Percentiles rank a stretch among this genome's conserved stretches.
These are phyloP conservation scores for Voacanga thouarsii DNA, from an alignment of 257 asterid genomes.

Conservation along the genomic window DNA sequence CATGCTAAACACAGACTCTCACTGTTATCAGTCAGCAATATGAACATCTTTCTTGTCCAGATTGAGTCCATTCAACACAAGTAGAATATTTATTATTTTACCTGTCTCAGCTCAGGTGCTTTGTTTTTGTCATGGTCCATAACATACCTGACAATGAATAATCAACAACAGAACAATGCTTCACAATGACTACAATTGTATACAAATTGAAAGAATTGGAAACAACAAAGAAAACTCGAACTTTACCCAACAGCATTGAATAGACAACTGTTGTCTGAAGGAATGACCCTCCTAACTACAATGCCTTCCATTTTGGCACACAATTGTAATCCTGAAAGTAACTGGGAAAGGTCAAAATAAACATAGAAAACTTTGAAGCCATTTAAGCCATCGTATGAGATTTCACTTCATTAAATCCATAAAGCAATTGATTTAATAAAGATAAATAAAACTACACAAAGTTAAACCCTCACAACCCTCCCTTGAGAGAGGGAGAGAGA, in stretches of 20 bases:
- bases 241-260: constrained; percentile 95
- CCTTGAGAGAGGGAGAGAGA: too few relatives aligned
- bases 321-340: constrained; percentile 10
- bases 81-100: constrained; percentile 17
- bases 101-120: constrained; percentile 94
- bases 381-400: not conserved
- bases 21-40: not conserved
- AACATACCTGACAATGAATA: constrained; percentile 57
- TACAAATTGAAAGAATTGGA: not conserved
- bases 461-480: not conserved
- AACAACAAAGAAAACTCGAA: constrained; percentile 10
- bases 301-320: constrained; percentile 55
- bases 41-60: not conserved
- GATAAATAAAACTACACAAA: not conserved
- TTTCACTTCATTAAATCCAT: too few relatives aligned
- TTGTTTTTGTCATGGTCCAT: constrained; percentile 85
- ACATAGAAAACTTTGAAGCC: not conserved
- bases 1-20: not conserved
- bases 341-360: not conserved
- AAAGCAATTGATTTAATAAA: too few relatives aligned
- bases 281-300: constrained; percentile 83
- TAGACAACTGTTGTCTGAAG: constrained; percentile 94
- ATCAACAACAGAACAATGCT: constrained; percentile 12
- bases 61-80: not conserved
- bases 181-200: constrained; percentile 1